Evolutionary conservation across 371 early-diverging fungal species (phyloP).

Genomic region (Syncephalastrum sp.): DNA sequence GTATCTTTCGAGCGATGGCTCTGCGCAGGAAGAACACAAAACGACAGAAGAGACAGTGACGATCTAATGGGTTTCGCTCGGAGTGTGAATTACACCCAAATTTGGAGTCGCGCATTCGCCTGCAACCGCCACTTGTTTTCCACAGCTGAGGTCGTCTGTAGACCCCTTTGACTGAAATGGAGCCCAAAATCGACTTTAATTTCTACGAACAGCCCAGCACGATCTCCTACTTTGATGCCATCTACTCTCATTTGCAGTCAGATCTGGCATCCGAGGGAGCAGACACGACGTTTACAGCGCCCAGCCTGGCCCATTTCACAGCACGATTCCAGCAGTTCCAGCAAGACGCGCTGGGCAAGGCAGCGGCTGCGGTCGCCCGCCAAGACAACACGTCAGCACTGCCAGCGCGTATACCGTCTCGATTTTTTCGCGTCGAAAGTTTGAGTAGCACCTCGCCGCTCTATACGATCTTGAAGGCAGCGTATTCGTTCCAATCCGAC

Average conservation of each 20-base stretch:
- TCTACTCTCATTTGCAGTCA: constrained; percentile 36
- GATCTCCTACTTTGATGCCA: constrained; percentile 55
- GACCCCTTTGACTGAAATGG: constrained; percentile 1
- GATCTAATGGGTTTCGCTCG: too few relatives aligned
- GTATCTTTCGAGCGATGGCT: too few relatives aligned
- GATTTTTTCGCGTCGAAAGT: constrained; percentile 45
- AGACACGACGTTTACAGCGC: constrained; percentile 44
- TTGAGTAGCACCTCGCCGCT: constrained; percentile 33
- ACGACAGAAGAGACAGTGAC: too few relatives aligned
- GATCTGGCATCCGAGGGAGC: constrained; percentile 46
- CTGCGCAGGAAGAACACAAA: too few relatives aligned
- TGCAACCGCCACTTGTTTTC: too few relatives aligned
- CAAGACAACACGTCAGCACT: constrained; percentile 12
- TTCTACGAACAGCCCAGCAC: constrained; percentile 54
- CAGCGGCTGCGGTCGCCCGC: constrained; percentile 25
- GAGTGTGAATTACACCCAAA: too few relatives aligned
- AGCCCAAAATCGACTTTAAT: constrained; percentile 42
- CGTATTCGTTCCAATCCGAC: constrained; percentile 50
- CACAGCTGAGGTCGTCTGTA: too few relatives aligned
- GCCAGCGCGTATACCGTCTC: constrained; percentile 49
- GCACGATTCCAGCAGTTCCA: constrained; percentile 64
- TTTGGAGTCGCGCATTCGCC: too few relatives aligned
- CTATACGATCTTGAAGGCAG: constrained; percentile 52
- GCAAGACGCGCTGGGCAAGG: constrained; percentile 50
- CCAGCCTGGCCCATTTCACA: constrained; percentile 57